Evolutionary conservation across 2,329 filamentous ascomycete genomes (phyloP).

Genomic region (Ceratocystis papillata): DNA sequence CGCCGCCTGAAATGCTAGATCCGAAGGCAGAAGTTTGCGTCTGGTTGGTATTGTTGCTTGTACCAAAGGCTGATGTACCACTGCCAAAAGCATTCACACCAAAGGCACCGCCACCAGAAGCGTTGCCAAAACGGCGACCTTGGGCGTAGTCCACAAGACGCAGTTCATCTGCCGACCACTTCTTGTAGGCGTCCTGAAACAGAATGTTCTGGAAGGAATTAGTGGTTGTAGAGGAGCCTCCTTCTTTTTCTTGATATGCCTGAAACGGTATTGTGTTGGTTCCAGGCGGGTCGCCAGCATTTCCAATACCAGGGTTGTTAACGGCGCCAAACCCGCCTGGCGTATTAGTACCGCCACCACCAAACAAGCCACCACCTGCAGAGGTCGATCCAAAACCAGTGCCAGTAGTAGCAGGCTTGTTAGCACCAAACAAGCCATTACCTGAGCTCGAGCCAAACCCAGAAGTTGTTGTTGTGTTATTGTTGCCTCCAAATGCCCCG

Average conservation of each 20-base stretch:
- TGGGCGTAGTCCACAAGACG: constrained; percentile 79
- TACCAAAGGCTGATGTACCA: constrained; percentile 25
- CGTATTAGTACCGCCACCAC: constrained; percentile 35
- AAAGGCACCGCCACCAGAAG: constrained; percentile 74
- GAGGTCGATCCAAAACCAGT: constrained; percentile 40
- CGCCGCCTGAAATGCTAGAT: constrained; percentile 30
- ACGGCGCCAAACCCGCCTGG: constrained; percentile 36
- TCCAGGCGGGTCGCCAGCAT: constrained; percentile 51
- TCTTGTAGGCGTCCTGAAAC: constrained; percentile 70
- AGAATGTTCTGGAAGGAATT: constrained; percentile 69
- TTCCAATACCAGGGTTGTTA: constrained; percentile 42
- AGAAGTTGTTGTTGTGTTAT: constrained; percentile 24
- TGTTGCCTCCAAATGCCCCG: constrained; percentile 34
- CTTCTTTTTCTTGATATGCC: constrained; percentile 63
- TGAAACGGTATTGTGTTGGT: constrained; percentile 60
- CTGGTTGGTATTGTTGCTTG: constrained; percentile 31
- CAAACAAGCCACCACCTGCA: constrained; percentile 37
- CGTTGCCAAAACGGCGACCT: constrained; percentile 73
- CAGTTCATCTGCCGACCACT: constrained; percentile 81
- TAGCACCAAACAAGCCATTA: constrained; percentile 42
- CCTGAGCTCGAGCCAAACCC: constrained; percentile 26
- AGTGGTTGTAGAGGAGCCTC: constrained; percentile 38
- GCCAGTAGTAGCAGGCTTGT: constrained; percentile 31
- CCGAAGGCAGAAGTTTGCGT: constrained; percentile 29
- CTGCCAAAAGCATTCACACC: constrained; percentile 50